Conservation (phyloP, 129 eudicot genomes). For the Flaveria brownii region DNA sequence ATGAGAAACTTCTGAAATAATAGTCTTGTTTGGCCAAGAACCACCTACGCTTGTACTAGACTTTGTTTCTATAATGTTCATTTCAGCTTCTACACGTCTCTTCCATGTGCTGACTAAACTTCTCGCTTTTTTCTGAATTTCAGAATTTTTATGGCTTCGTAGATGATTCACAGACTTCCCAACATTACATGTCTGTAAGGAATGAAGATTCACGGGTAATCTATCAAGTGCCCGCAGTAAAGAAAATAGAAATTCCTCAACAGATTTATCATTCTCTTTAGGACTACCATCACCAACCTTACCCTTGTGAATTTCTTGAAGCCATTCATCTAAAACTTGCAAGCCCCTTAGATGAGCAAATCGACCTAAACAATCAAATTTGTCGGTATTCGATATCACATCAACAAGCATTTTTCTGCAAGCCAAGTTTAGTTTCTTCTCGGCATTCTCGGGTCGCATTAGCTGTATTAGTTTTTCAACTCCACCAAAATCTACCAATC, state of each 20-base stretch:
- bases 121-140: slow-evolving; percentile 85
- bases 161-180: slow-evolving; percentile 89
- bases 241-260: slow-evolving; percentile 77
- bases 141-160: slow-evolving; percentile 66
- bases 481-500: slow-evolving; percentile 50
- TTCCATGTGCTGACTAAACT: slow-evolving; percentile 91
- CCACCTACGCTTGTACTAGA: slow-evolving; percentile 49
- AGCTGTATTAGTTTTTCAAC: slow-evolving; percentile 60
- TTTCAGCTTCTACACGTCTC: slow-evolving; percentile 92
- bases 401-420: slow-evolving; percentile 60
- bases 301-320: slow-evolving; percentile 85
- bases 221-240: slow-evolving; percentile 83
- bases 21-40: slow-evolving; percentile 51
- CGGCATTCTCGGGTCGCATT: slow-evolving; percentile 52
- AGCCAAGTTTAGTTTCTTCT: slow-evolving; percentile 46
- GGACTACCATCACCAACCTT: slow-evolving; percentile 58
- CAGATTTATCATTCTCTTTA: slow-evolving; percentile 67
- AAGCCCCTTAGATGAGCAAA: slow-evolving; percentile 67
- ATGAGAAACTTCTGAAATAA: slow-evolving; percentile 50
- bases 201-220: slow-evolving; percentile 87
- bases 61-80: slow-evolving; percentile 61
- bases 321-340: slow-evolving; percentile 74
- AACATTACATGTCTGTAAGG: slow-evolving; percentile 75
- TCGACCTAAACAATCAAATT: slow-evolving; percentile 54
- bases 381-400: slow-evolving; percentile 69